Percentiles rank a stretch among this genome's conserved stretches.
These are phyloP conservation scores for Nicotiana tomentosiformis DNA, from an alignment of 257 asterid species.

Conservation along the genomic window DNA sequence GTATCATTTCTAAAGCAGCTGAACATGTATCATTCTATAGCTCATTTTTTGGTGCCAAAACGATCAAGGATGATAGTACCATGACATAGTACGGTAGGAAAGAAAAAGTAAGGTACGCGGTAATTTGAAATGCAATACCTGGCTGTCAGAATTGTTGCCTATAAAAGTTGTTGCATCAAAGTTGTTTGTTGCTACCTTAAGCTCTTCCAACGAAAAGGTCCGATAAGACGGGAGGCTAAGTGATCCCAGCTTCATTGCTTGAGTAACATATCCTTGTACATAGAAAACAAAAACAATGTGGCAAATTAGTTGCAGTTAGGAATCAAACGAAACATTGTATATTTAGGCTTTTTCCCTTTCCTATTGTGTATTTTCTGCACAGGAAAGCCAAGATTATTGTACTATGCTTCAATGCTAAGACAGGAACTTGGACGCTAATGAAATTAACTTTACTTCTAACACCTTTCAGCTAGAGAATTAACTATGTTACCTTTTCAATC, in stretches of 20 bases:
- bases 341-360: not conserved
- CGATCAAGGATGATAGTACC: not conserved
- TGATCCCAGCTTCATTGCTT: conserved; percentile 70
- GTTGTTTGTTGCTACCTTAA: conserved; percentile 70
- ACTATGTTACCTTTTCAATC: too few relatives aligned
- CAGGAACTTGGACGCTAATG: not conserved
- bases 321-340: not conserved
- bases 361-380: not conserved
- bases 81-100: not conserved
- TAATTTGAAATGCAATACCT: conserved; percentile 36
- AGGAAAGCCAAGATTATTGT: not conserved
- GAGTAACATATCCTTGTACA: conserved; percentile 58
- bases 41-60: not conserved
- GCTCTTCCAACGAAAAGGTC: conserved; percentile 67
- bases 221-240: conserved; percentile 70
- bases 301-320: not conserved
- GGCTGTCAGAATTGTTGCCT: conserved; percentile 57
- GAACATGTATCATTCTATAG: not conserved
- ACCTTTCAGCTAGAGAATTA: too few relatives aligned
- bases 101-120: not conserved
- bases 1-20: not conserved
- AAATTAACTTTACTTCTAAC: too few relatives aligned
- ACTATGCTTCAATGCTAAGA: not conserved
- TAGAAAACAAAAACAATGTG: not conserved
- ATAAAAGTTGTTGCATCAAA: conserved; percentile 51